phyloP scores from a whole-genome alignment of 2,329 filamentous ascomycete genomes.

The Beauveria pseudobassiana region DNA sequence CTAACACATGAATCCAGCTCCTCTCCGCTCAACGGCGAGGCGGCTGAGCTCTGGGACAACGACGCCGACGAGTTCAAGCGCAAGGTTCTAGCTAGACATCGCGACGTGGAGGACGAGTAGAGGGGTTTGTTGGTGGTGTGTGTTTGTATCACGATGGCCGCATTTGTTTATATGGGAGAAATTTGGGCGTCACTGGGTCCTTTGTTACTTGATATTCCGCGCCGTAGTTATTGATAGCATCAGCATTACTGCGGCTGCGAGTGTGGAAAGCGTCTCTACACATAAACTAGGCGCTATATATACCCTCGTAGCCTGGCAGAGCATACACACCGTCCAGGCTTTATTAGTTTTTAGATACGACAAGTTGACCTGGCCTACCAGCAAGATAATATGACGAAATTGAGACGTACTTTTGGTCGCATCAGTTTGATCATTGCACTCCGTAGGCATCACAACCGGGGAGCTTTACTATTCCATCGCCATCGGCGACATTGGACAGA shows the following conservation, averaged over 20 bases:
- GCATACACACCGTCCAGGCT: background rate
- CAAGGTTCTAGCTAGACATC: slow-evolving; percentile 56
- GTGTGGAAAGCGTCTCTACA: background rate
- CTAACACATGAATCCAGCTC: slow-evolving; percentile 48
- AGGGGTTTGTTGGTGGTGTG: slow-evolving; percentile 6
- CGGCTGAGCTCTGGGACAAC: slow-evolving; percentile 91
- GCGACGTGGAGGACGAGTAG: slow-evolving; percentile 58
- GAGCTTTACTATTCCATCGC: too few species aligned
- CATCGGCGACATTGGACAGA: background rate
- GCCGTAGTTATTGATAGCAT: slow-evolving; percentile 28
- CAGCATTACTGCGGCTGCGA: slow-evolving; percentile 16
- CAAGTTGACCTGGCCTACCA: background rate
- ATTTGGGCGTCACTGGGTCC: slow-evolving; percentile 33
- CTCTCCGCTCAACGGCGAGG: slow-evolving; percentile 91
- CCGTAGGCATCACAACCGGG: background rate
- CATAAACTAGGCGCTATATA: background rate
- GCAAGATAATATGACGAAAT: slow-evolving; percentile 4
- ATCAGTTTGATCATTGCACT: background rate
- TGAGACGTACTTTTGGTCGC: background rate
- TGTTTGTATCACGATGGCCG: background rate
- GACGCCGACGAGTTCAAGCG: slow-evolving; percentile 81
- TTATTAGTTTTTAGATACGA: background rate
- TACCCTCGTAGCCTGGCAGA: background rate
- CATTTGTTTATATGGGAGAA: slow-evolving; percentile 24
- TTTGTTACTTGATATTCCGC: slow-evolving; percentile 24